Conservation (phyloP, 305 asterid species). For the Fraxinus angustifolia region DNA sequence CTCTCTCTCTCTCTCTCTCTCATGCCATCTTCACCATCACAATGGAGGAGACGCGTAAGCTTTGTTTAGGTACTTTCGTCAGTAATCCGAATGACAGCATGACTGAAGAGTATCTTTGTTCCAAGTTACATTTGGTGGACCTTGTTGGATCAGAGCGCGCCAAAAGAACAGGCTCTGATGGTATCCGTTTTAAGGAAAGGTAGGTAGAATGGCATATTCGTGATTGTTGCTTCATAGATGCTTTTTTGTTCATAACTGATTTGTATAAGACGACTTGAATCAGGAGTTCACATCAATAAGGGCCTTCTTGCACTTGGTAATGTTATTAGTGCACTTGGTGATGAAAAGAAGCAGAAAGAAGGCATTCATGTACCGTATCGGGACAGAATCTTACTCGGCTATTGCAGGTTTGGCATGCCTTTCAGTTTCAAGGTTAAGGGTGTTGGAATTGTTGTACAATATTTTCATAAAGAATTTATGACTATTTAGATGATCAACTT, state of each 20-base stretch:
- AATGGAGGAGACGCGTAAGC: conserved; percentile 76
- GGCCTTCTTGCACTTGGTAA: conserved; percentile 99
- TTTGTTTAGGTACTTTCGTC: conserved; percentile 36
- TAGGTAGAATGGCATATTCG: conserved; percentile 14
- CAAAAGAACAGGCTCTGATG: conserved; percentile 96
- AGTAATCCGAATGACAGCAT: conserved; percentile 51
- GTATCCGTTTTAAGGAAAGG: conserved; percentile 97
- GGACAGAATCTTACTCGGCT: conserved; percentile 99
- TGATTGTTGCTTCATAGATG: conserved; percentile 13
- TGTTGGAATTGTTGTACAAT: background rate
- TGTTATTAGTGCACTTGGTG: conserved; percentile 97
- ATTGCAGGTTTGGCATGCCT: conserved; percentile 61
- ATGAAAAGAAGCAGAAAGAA: conserved; percentile 92
- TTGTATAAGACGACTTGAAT: conserved; percentile 11
- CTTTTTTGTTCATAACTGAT: conserved; percentile 4
- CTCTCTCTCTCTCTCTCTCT: conserved; percentile 39
- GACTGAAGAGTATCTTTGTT: conserved; percentile 90
- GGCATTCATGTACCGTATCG: conserved; percentile 90
- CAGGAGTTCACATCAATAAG: conserved; percentile 96
- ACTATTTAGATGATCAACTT: background rate
- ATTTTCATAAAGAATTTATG: background rate
- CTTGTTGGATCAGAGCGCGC: conserved; percentile 99
- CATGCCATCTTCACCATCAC: conserved; percentile 96
- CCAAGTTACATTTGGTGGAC: conserved; percentile 96
- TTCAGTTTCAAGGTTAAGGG: background rate